phyloP scores from a whole-genome alignment of 306 rosid species.

The Glycine soja region DNA sequence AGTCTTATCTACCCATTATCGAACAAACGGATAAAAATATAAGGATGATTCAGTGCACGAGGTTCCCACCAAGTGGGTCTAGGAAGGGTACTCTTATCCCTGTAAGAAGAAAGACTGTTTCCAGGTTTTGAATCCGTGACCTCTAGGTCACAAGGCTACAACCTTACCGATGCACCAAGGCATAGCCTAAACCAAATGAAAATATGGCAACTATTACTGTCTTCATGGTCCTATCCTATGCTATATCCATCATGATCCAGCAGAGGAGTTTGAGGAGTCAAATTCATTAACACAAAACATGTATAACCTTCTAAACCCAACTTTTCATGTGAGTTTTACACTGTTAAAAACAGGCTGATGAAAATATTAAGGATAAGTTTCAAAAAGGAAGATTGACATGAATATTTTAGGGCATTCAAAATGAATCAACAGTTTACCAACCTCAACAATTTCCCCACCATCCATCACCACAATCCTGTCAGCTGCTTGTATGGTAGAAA shows the following conservation, averaged over 20 bases:
- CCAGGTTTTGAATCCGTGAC: background rate
- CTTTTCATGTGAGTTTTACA: background rate
- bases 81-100: background rate
- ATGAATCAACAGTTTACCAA: constrained; percentile 51
- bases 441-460: constrained; percentile 85
- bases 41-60: background rate
- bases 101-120: background rate
- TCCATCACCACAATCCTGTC: constrained; percentile 97
- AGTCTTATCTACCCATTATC: background rate
- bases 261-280: constrained; percentile 27
- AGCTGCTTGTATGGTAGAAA: constrained; percentile 95
- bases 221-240: constrained; percentile 37
- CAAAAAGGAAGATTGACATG: constrained; percentile 24
- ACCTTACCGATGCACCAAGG: background rate
- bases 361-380: constrained; percentile 33
- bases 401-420: constrained; percentile 38
- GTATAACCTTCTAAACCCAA: constrained; percentile 14
- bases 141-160: background rate
- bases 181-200: background rate
- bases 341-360: background rate
- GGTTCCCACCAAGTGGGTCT: background rate
- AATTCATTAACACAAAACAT: background rate
- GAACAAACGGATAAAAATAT: background rate
- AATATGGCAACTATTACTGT: constrained; percentile 33
- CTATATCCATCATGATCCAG: constrained; percentile 36